A percentile compares a stretch with the other conserved stretches of the same genome.
phyloP scores from a whole-genome alignment of 2,329 filamentous ascomycete genomes.

The Diaporthe sp. region DNA sequence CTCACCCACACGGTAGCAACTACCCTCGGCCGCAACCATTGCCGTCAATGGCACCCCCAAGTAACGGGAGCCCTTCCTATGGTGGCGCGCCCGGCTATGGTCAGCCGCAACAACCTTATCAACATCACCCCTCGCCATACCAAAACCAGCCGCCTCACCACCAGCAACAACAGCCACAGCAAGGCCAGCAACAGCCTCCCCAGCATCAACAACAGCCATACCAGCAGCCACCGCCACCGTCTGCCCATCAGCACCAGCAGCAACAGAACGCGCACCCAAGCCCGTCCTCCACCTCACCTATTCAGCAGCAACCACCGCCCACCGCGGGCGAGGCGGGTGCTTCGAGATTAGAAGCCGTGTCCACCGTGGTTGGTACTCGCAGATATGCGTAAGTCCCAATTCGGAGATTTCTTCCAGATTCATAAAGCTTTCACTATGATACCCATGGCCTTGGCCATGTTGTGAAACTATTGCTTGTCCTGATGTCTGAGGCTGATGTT shows the following conservation, averaged over 20 bases:
- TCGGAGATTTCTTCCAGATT: background rate
- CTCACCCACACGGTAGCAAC: slow-evolving; percentile 33
- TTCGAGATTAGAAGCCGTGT: slow-evolving; percentile 34
- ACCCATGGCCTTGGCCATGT: background rate
- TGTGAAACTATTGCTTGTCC: background rate
- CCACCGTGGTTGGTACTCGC: slow-evolving; percentile 34
- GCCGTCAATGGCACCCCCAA: slow-evolving; percentile 38
- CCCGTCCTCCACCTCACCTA: slow-evolving; percentile 23
- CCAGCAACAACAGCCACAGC: slow-evolving; percentile 29
- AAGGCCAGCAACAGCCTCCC: slow-evolving; percentile 28
- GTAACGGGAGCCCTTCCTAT: slow-evolving; percentile 33
- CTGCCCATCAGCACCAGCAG: slow-evolving; percentile 30
- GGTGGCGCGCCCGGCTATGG: slow-evolving; percentile 30
- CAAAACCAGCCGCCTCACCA: slow-evolving; percentile 37
- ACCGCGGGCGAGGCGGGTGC: slow-evolving; percentile 4
- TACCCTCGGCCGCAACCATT: slow-evolving; percentile 34
- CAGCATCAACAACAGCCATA: slow-evolving; percentile 33
- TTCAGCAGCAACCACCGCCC: slow-evolving; percentile 31
- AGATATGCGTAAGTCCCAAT: slow-evolving; percentile 36
- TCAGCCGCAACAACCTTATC: slow-evolving; percentile 36
- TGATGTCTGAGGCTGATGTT: slow-evolving; percentile 22
- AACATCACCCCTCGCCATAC: slow-evolving; percentile 37
- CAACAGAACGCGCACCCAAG: slow-evolving; percentile 32
- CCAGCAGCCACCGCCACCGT: slow-evolving; percentile 32
- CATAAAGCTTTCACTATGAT: background rate